Evolutionary conservation across 768 basidiomycete genomes (phyloP), one percentile per base, ranked within the genome.

Genomic region (Boletus rex-veris): DNA sequence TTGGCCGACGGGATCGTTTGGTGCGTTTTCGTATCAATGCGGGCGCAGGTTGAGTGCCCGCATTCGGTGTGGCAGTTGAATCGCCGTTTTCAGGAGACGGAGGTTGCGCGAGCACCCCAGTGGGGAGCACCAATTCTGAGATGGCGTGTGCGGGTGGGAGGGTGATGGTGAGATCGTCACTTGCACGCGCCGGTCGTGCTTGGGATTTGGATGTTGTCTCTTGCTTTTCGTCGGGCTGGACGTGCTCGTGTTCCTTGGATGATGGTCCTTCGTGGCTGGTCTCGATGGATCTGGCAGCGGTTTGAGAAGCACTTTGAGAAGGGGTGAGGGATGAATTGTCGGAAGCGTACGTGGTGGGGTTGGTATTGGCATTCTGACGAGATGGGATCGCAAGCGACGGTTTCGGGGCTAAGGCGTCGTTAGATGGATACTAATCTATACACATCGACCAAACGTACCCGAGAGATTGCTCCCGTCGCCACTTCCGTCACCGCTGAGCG

Each of bases 261-360:
- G 48, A 4, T 16, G 43, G 15, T 2, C 37, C 57, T 48, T 65
- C 58, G 21, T 64, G 61, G 33, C 48, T 65, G 1, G 48, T 57
- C 30, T 53, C 60, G 14, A 39, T 38, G 42, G 51, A 75, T 58
- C 24, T 53, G 7, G 48, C 41, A n/a, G 55, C 63, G 0, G 45
- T 62, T 68, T 90, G 85, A 16, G 88, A 89, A 3, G 85, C 85
- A 3, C 86, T 88, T 57, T 88, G 88, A 7, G 87, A 89, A n/a
- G 86, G 87, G 0, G 82, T 80, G 57, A 88, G 72, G 2, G 86
- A 87, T n/a, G 81, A 83, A 14, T 79, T 65, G 65, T 84, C 82
- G 50, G 83, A 82, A 5, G 73, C 64, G 64, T 52, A 69, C 40
- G 52, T 59, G 54, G 37, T 71, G 56, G n/a, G 68, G 60, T 41